phyloP scores from a whole-genome alignment of 2,329 filamentous ascomycete species.

The Cyphellophora europaea region DNA sequence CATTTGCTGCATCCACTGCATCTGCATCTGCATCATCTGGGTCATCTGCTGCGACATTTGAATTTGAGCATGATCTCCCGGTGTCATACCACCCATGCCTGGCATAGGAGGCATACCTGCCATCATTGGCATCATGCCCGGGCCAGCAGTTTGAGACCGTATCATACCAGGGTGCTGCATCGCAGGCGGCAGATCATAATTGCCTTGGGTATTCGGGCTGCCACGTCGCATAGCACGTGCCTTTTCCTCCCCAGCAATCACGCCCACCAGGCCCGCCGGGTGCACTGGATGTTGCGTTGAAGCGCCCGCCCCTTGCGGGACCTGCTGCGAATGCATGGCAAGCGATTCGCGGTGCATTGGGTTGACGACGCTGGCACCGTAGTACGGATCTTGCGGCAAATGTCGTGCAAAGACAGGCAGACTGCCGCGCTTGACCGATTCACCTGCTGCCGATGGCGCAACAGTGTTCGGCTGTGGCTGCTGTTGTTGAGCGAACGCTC shows the following conservation, averaged over 20 bases:
- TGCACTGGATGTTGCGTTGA: slow-evolving; percentile 32
- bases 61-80: slow-evolving; percentile 64
- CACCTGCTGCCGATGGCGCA: slow-evolving; percentile 48
- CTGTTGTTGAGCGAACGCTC: slow-evolving; percentile 24
- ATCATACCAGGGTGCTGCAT: slow-evolving; percentile 23
- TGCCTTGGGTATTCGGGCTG: slow-evolving; percentile 56
- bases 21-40: slow-evolving; percentile 87
- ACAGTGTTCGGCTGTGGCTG: slow-evolving; percentile 42
- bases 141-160: slow-evolving; percentile 29
- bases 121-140: slow-evolving; percentile 18
- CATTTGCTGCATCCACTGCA: slow-evolving; percentile 76
- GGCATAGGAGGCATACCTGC: slow-evolving; percentile 20
- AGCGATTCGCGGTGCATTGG: slow-evolving; percentile 65
- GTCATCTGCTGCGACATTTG: slow-evolving; percentile 77
- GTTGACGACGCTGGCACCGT: slow-evolving; percentile 67
- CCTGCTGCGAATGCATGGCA: slow-evolving; percentile 47
- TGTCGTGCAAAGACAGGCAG: slow-evolving; percentile 76
- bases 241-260: slow-evolving; percentile 78
- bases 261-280: slow-evolving; percentile 73
- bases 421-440: slow-evolving; percentile 34
- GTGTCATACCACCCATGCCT: slow-evolving; percentile 32
- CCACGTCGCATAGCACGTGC: slow-evolving; percentile 68
- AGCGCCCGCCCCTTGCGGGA: slow-evolving; percentile 7
- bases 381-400: slow-evolving; percentile 76
- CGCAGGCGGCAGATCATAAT: slow-evolving; percentile 25